These are phyloP conservation scores for Cytospora schulzeri DNA, from an alignment of 2,329 filamentous ascomycete species.

Conservation along the genomic window DNA sequence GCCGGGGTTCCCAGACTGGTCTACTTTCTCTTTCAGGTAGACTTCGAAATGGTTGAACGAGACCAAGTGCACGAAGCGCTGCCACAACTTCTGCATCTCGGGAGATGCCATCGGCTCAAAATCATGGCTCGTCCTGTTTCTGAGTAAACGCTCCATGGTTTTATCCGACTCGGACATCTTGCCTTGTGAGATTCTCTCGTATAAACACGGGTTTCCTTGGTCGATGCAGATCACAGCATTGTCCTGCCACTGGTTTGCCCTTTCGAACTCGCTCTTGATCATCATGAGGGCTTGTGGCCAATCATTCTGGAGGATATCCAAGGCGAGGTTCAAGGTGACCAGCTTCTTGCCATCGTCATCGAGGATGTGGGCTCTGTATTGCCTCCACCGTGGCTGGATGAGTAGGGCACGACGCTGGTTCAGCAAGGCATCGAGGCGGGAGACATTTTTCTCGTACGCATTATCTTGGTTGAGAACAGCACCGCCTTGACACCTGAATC, in stretches of 20 bases:
- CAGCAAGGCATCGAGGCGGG: not conserved
- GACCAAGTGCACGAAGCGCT: not conserved
- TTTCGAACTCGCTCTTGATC: not conserved
- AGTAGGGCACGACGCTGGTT: not conserved
- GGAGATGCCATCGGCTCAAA: not conserved
- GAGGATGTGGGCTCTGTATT: not conserved
- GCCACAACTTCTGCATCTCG: not conserved
- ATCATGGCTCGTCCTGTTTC: conserved; percentile 6
- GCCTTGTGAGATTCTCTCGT: not conserved
- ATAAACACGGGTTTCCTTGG: not conserved
- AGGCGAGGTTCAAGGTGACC: not conserved
- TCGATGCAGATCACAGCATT: conserved; percentile 1
- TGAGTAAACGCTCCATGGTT: not conserved
- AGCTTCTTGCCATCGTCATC: not conserved
- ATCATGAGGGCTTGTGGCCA: not conserved
- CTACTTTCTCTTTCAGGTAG: not conserved
- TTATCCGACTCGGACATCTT: not conserved
- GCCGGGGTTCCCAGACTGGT: too few relatives aligned
- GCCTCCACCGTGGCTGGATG: not conserved
- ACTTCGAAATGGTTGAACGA: not conserved
- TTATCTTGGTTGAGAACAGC: not conserved
- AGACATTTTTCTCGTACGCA: not conserved
- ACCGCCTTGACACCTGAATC: not conserved
- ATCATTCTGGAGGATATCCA: not conserved
- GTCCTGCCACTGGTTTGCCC: too few relatives aligned